phyloP scores from a whole-genome alignment of 306 rosid genomes.

The Trifolium dubium region DNA sequence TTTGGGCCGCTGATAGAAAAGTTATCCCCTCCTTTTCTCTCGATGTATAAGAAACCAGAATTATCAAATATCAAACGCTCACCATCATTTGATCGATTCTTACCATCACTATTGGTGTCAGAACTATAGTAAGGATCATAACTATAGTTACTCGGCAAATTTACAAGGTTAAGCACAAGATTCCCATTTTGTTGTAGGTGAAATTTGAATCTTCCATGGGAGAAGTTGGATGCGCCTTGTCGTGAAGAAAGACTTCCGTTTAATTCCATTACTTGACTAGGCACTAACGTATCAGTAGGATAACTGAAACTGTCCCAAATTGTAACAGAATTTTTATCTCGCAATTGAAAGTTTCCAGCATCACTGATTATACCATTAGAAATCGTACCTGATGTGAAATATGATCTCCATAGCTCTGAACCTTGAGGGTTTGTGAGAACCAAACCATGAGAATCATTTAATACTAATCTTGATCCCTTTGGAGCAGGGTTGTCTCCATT shows the following conservation, averaged over 20 bases:
- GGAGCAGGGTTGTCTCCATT: conserved; percentile 37
- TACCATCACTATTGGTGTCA: neutral
- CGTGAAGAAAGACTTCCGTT: conserved; percentile 45
- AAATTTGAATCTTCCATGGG: conserved; percentile 52
- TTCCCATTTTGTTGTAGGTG: conserved; percentile 48
- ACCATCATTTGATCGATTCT: conserved; percentile 39
- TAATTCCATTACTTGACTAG: conserved; percentile 47
- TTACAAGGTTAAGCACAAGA: conserved; percentile 40
- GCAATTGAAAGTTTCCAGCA: conserved; percentile 43
- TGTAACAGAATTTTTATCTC: neutral
- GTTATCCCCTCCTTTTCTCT: conserved; percentile 37
- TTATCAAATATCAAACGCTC: conserved; percentile 41
- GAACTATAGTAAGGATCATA: conserved; percentile 25
- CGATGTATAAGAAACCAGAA: conserved; percentile 48
- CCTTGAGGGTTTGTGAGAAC: conserved; percentile 46
- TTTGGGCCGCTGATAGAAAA: neutral
- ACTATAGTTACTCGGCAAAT: conserved; percentile 40
- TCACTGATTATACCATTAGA: conserved; percentile 38
- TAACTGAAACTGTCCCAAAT: conserved; percentile 54
- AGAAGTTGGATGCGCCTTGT: conserved; percentile 41
- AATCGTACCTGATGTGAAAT: conserved; percentile 10
- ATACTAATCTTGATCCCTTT: conserved; percentile 34
- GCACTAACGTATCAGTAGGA: conserved; percentile 62
- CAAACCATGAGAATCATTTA: conserved; percentile 36
- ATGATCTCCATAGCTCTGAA: conserved; percentile 42